Evolutionary conservation across 2,329 filamentous ascomycete genomes (phyloP), one percentile per base, ranked within the genome.

Genomic region (Colletotrichum agaves): DNA sequence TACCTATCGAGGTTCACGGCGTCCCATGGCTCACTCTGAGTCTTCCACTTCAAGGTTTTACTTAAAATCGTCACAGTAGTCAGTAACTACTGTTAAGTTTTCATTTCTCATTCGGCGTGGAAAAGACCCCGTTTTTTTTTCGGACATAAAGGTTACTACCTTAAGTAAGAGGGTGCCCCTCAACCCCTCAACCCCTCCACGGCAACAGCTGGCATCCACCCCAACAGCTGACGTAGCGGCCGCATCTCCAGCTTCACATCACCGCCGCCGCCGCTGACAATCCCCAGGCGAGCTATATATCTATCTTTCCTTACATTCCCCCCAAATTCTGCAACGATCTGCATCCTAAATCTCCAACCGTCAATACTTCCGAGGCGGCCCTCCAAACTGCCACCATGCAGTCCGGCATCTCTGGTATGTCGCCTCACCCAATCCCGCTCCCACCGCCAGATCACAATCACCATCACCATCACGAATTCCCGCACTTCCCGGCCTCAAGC

Each of bases 321-420:
- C 2, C 21, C 12, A 13, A 11, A 4, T 13, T 33, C 15, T 6
- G 21, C 15, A 21, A 13, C 41, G 23, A n/a, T 3, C 15, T 12
- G 13, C 0, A 2, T 37, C 5, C 43, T 19, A 33, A 13, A 17
- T 37, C 31, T 12, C 13, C 19, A 21, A 31, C 39, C 12, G 12
- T 15, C 17, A 15, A 19, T 35, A 15, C 33, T 31, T 37, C 21
- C 53, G 39, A 53, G 47, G 33, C 21, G 4, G 15, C 41, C 19
- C 33, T 15, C 19, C 21, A 35, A 43, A 39, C 41, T 53, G 65
- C 66, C 43, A 69, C 33, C 15, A 93, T 93, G 91, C 91, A 94
- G 83, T 93, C 91, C 39, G 91, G 91, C 79, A 93, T 93, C 73
- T 88, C 90, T 80, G 91, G 91, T 91, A 83, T 57, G 75, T 53